These are phyloP conservation scores for Mariannaea elegans DNA, from an alignment of 2,329 filamentous ascomycete species.

Conservation along the genomic window DNA sequence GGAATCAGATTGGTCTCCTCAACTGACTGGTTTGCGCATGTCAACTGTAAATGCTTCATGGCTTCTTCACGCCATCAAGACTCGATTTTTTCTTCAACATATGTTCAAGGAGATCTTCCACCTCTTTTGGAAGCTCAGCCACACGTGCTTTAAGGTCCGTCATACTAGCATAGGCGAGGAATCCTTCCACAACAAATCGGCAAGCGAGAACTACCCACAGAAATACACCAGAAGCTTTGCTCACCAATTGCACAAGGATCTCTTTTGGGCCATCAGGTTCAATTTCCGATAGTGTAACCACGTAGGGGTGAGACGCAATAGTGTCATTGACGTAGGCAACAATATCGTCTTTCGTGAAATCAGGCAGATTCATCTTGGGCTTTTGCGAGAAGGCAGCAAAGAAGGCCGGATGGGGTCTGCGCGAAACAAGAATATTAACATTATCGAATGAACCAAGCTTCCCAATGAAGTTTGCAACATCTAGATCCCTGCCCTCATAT, in stretches of 20 bases:
- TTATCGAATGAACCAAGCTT: not conserved
- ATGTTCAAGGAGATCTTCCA: slow-evolving; percentile 11
- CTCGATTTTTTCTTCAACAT: slow-evolving; percentile 4
- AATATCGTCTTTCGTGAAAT: slow-evolving; percentile 7
- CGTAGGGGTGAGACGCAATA: not conserved
- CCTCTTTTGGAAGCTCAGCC: slow-evolving; percentile 8
- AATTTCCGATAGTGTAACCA: not conserved
- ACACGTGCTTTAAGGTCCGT: not conserved
- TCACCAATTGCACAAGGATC: not conserved
- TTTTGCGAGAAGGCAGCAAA: not conserved
- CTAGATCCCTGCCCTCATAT: not conserved
- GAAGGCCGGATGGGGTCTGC: slow-evolving; percentile 5
- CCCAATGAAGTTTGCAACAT: not conserved
- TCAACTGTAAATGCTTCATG: too few species aligned
- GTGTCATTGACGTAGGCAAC: not conserved
- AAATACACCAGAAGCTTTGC: slow-evolving; percentile 12
- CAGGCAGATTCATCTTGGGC: not conserved
- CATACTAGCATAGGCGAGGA: slow-evolving; percentile 1
- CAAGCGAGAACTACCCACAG: slow-evolving; percentile 18
- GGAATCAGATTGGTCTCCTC: too few species aligned
- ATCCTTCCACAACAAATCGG: not conserved
- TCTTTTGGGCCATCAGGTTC: not conserved
- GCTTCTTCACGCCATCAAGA: not conserved
- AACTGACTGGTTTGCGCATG: too few species aligned
- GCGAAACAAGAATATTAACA: slow-evolving; percentile 7